These are phyloP conservation scores for Niveomyces coronatus DNA, from an alignment of 2,329 filamentous ascomycete species.

Conservation along the genomic window DNA sequence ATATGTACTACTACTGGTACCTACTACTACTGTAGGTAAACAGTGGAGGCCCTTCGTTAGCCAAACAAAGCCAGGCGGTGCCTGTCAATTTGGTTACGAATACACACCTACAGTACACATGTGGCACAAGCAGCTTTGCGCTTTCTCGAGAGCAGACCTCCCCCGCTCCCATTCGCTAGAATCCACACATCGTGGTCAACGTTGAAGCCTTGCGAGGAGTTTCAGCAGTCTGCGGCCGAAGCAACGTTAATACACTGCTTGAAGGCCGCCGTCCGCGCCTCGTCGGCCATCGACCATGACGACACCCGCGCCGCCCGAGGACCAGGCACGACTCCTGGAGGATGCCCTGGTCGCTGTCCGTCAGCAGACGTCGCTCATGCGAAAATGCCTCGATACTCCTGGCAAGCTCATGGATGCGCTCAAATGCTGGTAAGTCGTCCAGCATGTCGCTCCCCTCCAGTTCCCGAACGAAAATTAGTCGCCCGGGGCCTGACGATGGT, in stretches of 20 bases:
- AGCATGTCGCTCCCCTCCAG: background rate
- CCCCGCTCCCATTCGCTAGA: no score
- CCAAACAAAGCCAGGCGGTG: background rate
- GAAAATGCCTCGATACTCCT: constrained; percentile 91
- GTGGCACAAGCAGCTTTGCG: no score
- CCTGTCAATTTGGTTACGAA: background rate
- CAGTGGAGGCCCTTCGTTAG: no score
- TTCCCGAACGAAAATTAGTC: background rate
- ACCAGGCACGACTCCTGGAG: constrained; percentile 87
- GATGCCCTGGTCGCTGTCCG: constrained; percentile 94
- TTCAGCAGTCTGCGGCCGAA: no score
- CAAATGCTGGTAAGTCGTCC: constrained; percentile 80
- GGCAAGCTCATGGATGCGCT: constrained; percentile 99
- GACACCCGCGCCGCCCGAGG: constrained; percentile 57
- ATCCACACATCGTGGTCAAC: no score
- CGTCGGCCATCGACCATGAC: constrained; percentile 27
- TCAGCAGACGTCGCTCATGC: constrained; percentile 95
- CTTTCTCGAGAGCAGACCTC: no score
- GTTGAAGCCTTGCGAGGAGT: no score
- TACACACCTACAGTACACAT: background rate
- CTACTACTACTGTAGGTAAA: no score
- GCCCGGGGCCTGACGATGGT: background rate
- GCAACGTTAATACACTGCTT: background rate
- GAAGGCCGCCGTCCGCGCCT: no score
- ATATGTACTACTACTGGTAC: no score